These are phyloP conservation scores for Debaryomycetaceae sp. DNA, from an alignment of 1,139 yeast species.

Conservation along the genomic window DNA sequence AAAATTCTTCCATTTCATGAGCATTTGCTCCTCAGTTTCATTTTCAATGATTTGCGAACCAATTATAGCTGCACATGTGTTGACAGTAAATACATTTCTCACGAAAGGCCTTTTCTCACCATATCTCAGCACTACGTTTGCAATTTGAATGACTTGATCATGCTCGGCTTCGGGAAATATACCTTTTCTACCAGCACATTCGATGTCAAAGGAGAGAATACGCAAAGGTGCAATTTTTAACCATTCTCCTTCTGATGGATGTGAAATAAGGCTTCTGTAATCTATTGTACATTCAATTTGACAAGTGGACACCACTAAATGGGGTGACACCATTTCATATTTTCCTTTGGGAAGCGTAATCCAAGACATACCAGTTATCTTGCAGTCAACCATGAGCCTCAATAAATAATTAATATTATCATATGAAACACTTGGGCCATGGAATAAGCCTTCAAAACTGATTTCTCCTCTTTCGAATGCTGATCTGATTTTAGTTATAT, in stretches of 20 bases:
- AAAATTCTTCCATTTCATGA: conserved; percentile 82
- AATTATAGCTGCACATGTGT: conserved; percentile 87
- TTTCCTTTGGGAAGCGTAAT: conserved; percentile 77
- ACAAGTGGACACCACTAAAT: conserved; percentile 60
- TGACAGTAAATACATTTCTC: conserved; percentile 90
- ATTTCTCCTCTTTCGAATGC: conserved; percentile 84
- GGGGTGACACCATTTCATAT: conserved; percentile 45
- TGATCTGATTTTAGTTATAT: conserved; percentile 64
- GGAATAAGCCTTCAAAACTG: conserved; percentile 59
- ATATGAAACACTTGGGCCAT: conserved; percentile 63
- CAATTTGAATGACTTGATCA: conserved; percentile 96
- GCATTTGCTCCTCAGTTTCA: conserved; percentile 75
- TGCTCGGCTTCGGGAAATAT: conserved; percentile 92
- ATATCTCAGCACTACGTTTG: conserved; percentile 82
- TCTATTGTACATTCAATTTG: conserved; percentile 79
- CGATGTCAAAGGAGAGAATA: conserved; percentile 92
- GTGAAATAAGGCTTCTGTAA: conserved; percentile 69
- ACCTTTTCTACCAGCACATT: conserved; percentile 97
- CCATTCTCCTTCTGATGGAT: conserved; percentile 92
- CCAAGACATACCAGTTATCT: conserved; percentile 97
- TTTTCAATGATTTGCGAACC: conserved; percentile 87
- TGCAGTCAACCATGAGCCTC: conserved; percentile 88
- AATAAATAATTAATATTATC: conserved; percentile 87
- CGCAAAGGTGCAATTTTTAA: conserved; percentile 91
- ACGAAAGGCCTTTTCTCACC: conserved; percentile 86